phyloP scores from a whole-genome alignment of 2,329 filamentous ascomycete species.

The Microsporum ferrugineum region DNA sequence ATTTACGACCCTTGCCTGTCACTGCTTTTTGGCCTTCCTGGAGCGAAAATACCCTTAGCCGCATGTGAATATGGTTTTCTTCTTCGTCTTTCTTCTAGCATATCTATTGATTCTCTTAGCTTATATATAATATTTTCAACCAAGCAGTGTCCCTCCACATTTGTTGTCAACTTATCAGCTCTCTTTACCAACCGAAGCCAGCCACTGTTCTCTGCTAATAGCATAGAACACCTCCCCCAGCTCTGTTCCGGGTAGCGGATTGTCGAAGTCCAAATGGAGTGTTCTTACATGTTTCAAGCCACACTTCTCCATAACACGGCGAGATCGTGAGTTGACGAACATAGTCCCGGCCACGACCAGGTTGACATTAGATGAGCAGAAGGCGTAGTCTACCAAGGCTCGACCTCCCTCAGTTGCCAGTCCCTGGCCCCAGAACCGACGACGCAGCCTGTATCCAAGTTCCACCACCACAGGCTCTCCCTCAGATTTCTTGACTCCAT shows the following conservation, averaged over 20 bases:
- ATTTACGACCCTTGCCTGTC: conserved; percentile 10
- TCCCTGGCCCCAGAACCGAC: conserved; percentile 6
- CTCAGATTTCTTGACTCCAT: neutral
- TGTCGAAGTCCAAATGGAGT: conserved; percentile 5
- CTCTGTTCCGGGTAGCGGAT: conserved; percentile 8
- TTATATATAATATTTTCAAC: neutral
- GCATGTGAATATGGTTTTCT: neutral
- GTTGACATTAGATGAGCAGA: neutral
- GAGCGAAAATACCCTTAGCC: conserved; percentile 8
- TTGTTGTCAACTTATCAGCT: neutral
- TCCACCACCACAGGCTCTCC: neutral
- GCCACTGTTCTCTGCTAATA: conserved; percentile 4
- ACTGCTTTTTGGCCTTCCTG: conserved; percentile 6
- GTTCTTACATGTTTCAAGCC: conserved; percentile 5
- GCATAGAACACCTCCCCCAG: conserved; percentile 8
- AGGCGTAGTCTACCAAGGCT: conserved; percentile 3
- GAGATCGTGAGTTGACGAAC: conserved; percentile 6
- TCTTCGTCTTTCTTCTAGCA: neutral
- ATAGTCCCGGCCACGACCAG: conserved; percentile 1
- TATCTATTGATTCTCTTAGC: neutral
- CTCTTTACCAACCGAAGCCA: neutral
- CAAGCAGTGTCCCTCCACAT: too few species aligned
- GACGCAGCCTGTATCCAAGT: conserved; percentile 7
- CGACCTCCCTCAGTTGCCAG: conserved; percentile 6
- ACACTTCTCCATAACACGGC: conserved; percentile 8